Evolutionary conservation across 495 filamentous ascomycete genomes (phyloP).

Genomic region (Lindgomyces ingoldianus): DNA sequence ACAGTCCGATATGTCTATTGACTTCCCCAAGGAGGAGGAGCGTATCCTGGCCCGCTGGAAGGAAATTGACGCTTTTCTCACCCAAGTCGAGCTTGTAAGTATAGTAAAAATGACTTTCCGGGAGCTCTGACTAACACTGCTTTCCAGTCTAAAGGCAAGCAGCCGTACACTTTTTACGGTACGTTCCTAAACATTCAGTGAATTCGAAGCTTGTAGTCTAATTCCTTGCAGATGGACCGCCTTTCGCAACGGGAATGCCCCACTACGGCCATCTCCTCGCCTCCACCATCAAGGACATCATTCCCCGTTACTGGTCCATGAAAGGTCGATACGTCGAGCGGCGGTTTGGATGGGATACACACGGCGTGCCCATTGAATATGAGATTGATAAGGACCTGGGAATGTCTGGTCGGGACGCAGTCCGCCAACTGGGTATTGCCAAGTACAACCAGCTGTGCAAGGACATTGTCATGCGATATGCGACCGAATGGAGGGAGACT

Average conservation of each 20-base stretch:
- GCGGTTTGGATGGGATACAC: constrained; percentile 84
- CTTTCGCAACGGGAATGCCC: constrained; percentile 73
- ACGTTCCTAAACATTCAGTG: neutral
- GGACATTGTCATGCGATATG: constrained; percentile 92
- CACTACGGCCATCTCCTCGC: constrained; percentile 96
- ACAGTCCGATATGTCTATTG: constrained; percentile 69
- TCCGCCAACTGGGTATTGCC: constrained; percentile 81
- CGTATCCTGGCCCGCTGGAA: constrained; percentile 76
- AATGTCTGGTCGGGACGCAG: constrained; percentile 84
- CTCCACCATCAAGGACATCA: constrained; percentile 97
- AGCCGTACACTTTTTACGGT: constrained; percentile 76
- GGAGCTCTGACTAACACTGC: constrained; percentile 11
- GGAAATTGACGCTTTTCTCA: constrained; percentile 85
- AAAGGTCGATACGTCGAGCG: constrained; percentile 85
- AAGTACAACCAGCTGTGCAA: constrained; percentile 93
- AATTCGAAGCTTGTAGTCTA: neutral
- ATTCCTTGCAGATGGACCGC: constrained; percentile 52
- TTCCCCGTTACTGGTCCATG: constrained; percentile 97
- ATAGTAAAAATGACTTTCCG: neutral
- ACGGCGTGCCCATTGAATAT: constrained; percentile 93
- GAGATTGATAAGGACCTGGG: constrained; percentile 98
- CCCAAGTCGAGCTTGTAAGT: constrained; percentile 64
- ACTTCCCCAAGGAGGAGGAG: constrained; percentile 92
- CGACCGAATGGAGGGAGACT: constrained; percentile 84
- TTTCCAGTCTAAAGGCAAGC: constrained; percentile 59